Evolutionary conservation across 176 grass and related monocot species (phyloP).

Genomic region (Dactylis glomerata): DNA sequence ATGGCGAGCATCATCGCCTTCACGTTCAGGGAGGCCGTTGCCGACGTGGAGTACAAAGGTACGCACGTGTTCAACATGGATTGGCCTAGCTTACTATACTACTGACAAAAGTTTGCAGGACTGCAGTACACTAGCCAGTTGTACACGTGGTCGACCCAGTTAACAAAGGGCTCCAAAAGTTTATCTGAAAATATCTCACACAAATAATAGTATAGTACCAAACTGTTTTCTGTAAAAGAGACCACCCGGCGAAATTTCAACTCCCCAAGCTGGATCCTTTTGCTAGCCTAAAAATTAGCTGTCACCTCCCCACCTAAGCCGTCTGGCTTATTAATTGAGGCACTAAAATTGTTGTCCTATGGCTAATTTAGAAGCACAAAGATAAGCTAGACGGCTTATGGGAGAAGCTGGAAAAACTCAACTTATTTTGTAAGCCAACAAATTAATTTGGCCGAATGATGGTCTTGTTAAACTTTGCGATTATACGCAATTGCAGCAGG

Average conservation of each 20-base stretch:
- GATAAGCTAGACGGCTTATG: too few species aligned
- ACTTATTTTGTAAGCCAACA: too few species aligned
- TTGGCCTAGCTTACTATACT: neutral
- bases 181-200: neutral
- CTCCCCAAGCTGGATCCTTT: neutral
- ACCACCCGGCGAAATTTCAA: neutral
- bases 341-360: too few species aligned
- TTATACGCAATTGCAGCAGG: neutral
- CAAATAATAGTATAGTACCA: neutral
- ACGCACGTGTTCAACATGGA: neutral
- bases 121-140: slow-evolving; percentile 18
- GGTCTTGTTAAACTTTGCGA: too few species aligned
- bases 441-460: too few species aligned
- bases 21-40: slow-evolving; percentile 90
- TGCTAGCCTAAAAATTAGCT: too few species aligned
- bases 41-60: slow-evolving; percentile 99
- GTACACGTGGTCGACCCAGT: neutral
- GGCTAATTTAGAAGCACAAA: too few species aligned
- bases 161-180: too few species aligned
- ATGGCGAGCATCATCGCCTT: slow-evolving; percentile 98
- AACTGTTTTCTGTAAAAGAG: neutral
- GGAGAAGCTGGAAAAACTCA: too few species aligned
- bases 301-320: too few species aligned
- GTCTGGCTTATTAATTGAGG: too few species aligned
- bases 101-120: neutral